Base-by-base conservation (phyloP, 768 basidiomycete genomes). In the Termitomyces sp. region DNA sequence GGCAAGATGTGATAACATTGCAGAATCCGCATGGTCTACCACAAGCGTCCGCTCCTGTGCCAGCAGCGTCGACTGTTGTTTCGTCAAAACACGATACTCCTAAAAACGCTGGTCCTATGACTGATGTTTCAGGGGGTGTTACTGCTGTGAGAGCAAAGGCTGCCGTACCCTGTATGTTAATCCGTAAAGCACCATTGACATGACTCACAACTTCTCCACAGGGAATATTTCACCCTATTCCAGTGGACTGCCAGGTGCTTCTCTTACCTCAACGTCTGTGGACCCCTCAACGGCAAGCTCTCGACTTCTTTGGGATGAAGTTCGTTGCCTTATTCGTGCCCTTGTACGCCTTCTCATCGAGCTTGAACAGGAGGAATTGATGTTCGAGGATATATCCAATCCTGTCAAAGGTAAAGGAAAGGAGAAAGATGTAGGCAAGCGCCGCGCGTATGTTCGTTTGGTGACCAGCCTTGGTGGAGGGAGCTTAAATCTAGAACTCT, bases 191-290 rank as follows among this genome's bases (percentile, higher is more conserved):
- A 25, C 43, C 38, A 43, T 42, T 49, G 2, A 29, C 16, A 25
- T 37, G 16, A 12, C 34, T 38, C n/a, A 60, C 19, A 41, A 10
- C 43, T 32, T 34, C 43, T 42, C 11, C 4, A n/a, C 55, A 94
- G 92, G 92, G 89, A 94, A 94, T 65, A 78, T 89, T 19, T 94
- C 92, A n/a, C 92, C 92, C 0, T 94, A 93, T 67, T 93, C 92
- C 1, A 93, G 80, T 40, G 96, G 96, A 25, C 78, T 90, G 42
- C 85, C 94, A 3, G 94, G 96, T 50, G 97, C 96, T 3, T 94
- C 95, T 0, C 73, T 99, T 46, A 99, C 97, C 0, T 95, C 92
- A 2, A 98, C 97, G 0, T 88, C 95, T 4, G 81, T 95, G 55
- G 90, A 91, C 62, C 88, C 94, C 12, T 83, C 85, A 56, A 73